Percentiles rank a stretch among this genome's conserved stretches.
Evolutionary conservation across 441 rosid species (phyloP).

Genomic region (Populus hybrid): DNA sequence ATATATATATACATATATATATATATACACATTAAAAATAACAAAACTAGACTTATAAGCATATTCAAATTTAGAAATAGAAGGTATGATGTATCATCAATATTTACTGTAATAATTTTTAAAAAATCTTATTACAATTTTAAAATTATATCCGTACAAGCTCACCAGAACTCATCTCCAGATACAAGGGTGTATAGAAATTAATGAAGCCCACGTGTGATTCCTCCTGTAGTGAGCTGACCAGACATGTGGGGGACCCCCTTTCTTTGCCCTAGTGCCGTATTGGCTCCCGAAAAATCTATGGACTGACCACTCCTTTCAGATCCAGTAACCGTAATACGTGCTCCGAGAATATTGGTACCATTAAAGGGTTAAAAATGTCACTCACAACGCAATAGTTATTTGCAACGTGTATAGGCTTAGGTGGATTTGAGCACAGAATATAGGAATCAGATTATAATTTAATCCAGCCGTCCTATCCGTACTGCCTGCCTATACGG

Average conservation of each 20-base stretch:
- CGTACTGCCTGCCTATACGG: slow-evolving; percentile 39
- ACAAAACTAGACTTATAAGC: too few relatives aligned
- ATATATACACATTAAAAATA: too few relatives aligned
- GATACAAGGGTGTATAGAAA: neutral
- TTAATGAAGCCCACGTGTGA: slow-evolving; percentile 23
- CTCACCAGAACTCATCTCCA: neutral
- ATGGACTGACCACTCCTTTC: neutral
- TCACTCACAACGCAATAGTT: neutral
- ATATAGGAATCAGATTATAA: slow-evolving; percentile 7
- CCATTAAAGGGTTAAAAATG: neutral
- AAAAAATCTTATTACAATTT: too few relatives aligned
- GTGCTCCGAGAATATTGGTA: neutral
- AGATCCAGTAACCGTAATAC: neutral
- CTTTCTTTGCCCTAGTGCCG: slow-evolving; percentile 5
- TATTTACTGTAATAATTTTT: too few relatives aligned
- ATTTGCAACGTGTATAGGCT: neutral
- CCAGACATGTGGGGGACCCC: slow-evolving; percentile 17
- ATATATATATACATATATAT: too few relatives aligned
- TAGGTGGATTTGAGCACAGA: slow-evolving; percentile 15
- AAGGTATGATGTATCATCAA: too few relatives aligned
- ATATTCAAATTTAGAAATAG: too few relatives aligned
- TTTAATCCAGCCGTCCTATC: slow-evolving; percentile 23
- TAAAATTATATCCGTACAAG: too few relatives aligned
- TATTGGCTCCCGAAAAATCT: slow-evolving; percentile 1
- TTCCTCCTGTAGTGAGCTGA: slow-evolving; percentile 3